These are phyloP conservation scores for Firmiana major DNA, from an alignment of 345 rosid genomes.

Conservation along the genomic window DNA sequence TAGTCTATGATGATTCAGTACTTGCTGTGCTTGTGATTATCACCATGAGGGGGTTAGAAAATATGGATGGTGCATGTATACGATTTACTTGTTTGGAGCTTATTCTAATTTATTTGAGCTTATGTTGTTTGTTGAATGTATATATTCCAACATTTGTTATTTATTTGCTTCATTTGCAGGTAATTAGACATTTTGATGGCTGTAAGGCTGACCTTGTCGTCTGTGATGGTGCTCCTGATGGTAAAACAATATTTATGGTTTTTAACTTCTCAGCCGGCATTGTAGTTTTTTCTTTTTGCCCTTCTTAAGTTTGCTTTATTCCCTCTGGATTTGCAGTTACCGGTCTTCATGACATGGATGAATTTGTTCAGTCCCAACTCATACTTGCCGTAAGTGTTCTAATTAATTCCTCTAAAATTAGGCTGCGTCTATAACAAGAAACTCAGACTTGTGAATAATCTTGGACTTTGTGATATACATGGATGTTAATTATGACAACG, in stretches of 20 bases:
- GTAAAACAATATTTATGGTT: conserved; percentile 31
- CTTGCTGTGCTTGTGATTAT: not conserved
- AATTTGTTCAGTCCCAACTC: conserved; percentile 92
- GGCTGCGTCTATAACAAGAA: not conserved
- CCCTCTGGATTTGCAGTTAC: conserved; percentile 55
- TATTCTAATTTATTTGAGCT: not conserved
- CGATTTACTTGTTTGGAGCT: not conserved
- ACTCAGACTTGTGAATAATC: not conserved
- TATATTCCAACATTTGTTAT: not conserved
- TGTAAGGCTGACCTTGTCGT: conserved; percentile 96
- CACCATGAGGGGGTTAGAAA: not conserved
- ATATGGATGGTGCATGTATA: not conserved
- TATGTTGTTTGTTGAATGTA: not conserved
- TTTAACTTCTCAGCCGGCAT: not conserved
- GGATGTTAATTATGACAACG: not conserved
- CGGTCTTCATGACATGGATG: conserved; percentile 98
- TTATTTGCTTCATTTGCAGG: conserved; percentile 34
- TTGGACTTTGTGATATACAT: not conserved
- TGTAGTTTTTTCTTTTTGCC: not conserved
- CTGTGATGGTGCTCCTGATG: conserved; percentile 96
- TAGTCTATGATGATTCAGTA: not conserved
- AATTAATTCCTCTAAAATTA: not conserved
- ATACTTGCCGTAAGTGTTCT: conserved; percentile 71
- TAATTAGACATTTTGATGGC: conserved; percentile 87
- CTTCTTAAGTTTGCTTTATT: conserved; percentile 8